Evolutionary conservation across 768 basidiomycete species (phyloP).

Genomic region (Lactifluus pinguis): DNA sequence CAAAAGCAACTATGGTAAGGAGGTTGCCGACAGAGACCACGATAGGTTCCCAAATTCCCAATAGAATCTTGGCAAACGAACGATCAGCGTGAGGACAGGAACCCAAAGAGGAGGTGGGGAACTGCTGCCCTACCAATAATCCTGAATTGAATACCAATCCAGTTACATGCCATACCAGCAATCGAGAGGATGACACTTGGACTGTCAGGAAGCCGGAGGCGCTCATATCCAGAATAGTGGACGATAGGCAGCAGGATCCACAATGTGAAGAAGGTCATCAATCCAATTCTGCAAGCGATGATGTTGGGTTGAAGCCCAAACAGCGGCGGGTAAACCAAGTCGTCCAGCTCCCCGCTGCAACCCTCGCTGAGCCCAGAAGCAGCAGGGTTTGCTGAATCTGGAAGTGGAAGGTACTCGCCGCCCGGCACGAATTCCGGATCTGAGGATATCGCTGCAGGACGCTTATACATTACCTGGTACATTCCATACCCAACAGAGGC

Average conservation of each 20-base stretch:
- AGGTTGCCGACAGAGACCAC: slow-evolving; percentile 83
- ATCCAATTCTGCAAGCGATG: slow-evolving; percentile 70
- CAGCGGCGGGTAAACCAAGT: slow-evolving; percentile 46
- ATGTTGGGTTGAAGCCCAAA: slow-evolving; percentile 83
- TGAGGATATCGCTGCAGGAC: slow-evolving; percentile 60
- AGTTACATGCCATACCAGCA: slow-evolving; percentile 50
- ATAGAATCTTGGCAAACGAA: slow-evolving; percentile 44
- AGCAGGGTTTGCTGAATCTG: slow-evolving; percentile 29
- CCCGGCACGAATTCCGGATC: slow-evolving; percentile 44
- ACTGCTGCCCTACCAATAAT: slow-evolving; percentile 53
- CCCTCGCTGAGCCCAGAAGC: slow-evolving; percentile 20
- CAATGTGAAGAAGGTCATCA: slow-evolving; percentile 60
- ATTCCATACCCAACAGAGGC: slow-evolving; percentile 67
- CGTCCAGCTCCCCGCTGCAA: slow-evolving; percentile 1
- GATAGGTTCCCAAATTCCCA: slow-evolving; percentile 83
- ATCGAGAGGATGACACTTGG: slow-evolving; percentile 41
- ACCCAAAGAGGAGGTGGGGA: background rate
- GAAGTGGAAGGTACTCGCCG: slow-evolving; percentile 37
- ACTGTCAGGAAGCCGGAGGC: slow-evolving; percentile 55
- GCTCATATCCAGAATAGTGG: slow-evolving; percentile 55
- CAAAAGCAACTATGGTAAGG: slow-evolving; percentile 94
- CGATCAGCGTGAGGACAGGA: background rate
- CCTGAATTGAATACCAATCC: slow-evolving; percentile 82
- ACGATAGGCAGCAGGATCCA: slow-evolving; percentile 77
- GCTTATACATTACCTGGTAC: slow-evolving; percentile 83